Conservation (phyloP, 169 alveolate genomes). For the Eimeria praecox region DNA sequence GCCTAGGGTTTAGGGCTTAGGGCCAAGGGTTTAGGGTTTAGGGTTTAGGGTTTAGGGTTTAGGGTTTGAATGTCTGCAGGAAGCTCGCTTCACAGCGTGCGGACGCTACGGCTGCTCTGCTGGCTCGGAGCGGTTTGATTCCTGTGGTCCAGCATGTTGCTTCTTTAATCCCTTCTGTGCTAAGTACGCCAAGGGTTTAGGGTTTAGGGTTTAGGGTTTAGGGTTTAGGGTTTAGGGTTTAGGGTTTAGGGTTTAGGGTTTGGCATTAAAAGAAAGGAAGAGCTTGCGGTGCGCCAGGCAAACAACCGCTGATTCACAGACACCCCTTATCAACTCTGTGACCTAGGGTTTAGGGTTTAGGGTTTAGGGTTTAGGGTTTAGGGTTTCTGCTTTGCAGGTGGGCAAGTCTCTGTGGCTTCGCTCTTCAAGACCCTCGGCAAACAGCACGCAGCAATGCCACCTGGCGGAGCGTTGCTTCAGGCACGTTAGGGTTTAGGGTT, state of each 20-base stretch:
- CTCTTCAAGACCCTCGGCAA: slow-evolving; percentile 33
- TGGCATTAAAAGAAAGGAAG: background rate
- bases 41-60: slow-evolving; percentile 40
- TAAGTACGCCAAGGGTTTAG: slow-evolving; percentile 11
- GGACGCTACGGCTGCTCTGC: background rate
- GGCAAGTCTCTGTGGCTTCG: slow-evolving; percentile 23
- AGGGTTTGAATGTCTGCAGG: slow-evolving; percentile 9
- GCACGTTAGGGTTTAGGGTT: slow-evolving; percentile 34
- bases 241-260: background rate
- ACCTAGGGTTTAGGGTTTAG: background rate
- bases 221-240: slow-evolving; percentile 14
- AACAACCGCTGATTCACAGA: background rate
- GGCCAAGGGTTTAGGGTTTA: background rate
- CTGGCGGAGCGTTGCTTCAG: slow-evolving; percentile 4
- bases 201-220: slow-evolving; percentile 22
- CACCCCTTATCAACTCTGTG: background rate
- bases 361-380: slow-evolving; percentile 45
- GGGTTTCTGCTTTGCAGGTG: slow-evolving; percentile 21
- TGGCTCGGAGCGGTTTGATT: slow-evolving; percentile 29
- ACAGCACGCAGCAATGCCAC: slow-evolving; percentile 28
- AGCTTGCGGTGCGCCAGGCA: background rate
- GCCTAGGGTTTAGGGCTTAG: background rate
- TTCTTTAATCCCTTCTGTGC: background rate
- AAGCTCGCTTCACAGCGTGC: background rate
- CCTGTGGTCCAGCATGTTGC: slow-evolving; percentile 40